These are phyloP conservation scores for Cryptococcus hybrid DNA, from an alignment of 1,284 basidiomycete species.

Conservation along the genomic window DNA sequence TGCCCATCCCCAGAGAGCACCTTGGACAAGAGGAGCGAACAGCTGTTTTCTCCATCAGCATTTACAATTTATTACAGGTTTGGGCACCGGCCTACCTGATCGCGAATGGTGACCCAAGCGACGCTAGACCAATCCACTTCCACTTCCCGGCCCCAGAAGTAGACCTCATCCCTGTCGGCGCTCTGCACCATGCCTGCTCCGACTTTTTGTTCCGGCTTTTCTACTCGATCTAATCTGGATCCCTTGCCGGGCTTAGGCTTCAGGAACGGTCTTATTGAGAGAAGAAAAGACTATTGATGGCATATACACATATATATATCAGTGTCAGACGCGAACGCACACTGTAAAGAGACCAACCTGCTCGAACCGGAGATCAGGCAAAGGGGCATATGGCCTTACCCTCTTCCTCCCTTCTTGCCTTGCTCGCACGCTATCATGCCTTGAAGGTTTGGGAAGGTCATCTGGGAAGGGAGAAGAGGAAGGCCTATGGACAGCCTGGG, in stretches of 20 bases:
- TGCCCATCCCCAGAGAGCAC: constrained; percentile 46
- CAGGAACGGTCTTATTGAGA: constrained; percentile 39
- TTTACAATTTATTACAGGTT: neutral
- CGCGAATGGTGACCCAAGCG: constrained; percentile 43
- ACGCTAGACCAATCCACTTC: constrained; percentile 41
- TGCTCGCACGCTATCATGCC: constrained; percentile 11
- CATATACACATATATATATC: neutral
- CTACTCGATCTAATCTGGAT: constrained; percentile 13
- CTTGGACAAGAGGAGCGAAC: constrained; percentile 42
- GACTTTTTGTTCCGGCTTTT: constrained; percentile 1
- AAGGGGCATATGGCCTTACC: constrained; percentile 33
- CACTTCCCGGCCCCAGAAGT: constrained; percentile 37
- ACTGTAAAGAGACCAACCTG: constrained; percentile 29
- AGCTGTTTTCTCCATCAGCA: constrained; percentile 13
- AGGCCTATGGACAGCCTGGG: constrained; percentile 32
- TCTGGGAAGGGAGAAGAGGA: constrained; percentile 23
- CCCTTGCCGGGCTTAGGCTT: constrained; percentile 19
- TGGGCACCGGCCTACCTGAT: constrained; percentile 40
- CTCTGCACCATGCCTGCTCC: constrained; percentile 22
- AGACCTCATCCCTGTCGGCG: constrained; percentile 38
- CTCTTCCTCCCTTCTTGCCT: constrained; percentile 36
- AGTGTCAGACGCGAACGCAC: too few relatives aligned
- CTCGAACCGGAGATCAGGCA: constrained; percentile 50
- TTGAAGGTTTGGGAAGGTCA: constrained; percentile 11
- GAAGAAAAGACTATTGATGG: constrained; percentile 36